Conservation (phyloP, 208 protist species). For the Acanthamoeba sp. region DNA sequence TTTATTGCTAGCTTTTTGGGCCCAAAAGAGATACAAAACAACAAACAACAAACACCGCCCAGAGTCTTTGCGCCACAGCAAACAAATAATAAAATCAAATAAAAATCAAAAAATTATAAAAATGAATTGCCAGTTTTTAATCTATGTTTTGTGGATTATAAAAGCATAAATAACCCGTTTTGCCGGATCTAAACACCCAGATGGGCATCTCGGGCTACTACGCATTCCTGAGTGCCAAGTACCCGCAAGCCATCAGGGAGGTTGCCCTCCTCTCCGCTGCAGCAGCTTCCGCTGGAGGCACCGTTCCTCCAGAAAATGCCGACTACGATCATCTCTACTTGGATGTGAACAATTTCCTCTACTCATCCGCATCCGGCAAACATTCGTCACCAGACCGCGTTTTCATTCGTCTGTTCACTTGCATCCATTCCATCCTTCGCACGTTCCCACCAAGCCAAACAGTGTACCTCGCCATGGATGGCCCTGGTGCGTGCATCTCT, state of each 20-base stretch:
- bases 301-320: neutral
- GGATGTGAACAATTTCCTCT: slow-evolving; percentile 74
- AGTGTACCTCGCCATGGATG: slow-evolving; percentile 57
- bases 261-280: neutral
- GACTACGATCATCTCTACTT: slow-evolving; percentile 63
- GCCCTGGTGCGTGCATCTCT: slow-evolving; percentile 25
- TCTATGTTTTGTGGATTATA: too few species aligned
- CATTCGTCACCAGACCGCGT: neutral
- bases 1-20: neutral
- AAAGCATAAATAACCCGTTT: neutral
- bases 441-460: slow-evolving; percentile 8
- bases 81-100: too few species aligned
- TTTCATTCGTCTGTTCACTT: neutral
- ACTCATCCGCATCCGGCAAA: neutral
- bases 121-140: too few species aligned
- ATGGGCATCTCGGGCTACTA: slow-evolving; percentile 65
- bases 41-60: neutral
- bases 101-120: too few species aligned
- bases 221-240: slow-evolving; percentile 47
- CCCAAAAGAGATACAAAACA: neutral
- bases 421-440: slow-evolving; percentile 12
- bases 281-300: neutral
- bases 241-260: slow-evolving; percentile 8
- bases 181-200: neutral
- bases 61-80: neutral